Evolutionary conservation across 371 early-diverging fungal species (phyloP), one percentile per base, ranked within the genome.

Genomic region (Mortierella sp.): DNA sequence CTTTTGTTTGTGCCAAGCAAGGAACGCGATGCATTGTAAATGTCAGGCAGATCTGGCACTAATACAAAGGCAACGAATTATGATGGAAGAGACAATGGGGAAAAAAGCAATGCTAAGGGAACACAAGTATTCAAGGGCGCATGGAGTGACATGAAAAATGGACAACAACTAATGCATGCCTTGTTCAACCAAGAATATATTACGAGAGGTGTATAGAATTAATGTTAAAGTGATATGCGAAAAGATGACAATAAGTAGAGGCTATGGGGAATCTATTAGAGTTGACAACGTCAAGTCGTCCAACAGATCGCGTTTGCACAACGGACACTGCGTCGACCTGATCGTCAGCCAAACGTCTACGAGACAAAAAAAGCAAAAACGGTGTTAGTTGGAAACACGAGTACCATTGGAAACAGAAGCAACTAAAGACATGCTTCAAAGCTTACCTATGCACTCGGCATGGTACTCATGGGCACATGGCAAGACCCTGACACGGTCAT

Each of bases 401-500:
- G 41, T 7, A 41, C 3, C 41, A 41, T 41, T 41, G 41, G 41
- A 49, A 49, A 3, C 14, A 49, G 21, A 49, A 49, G 21, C 51
- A 12, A 14, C 12, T 18, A 49, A 49, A 41, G 7, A 7, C 41
- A 41, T 41, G 41, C 7, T 41, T 41, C 41, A 41, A 41, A 6
- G 89, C 77, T 88, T 90, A 89, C 96, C 97, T 76, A 97, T 93
- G 85, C 98, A 98, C 74, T 94, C 94, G 35, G 91, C 89, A 78
- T 98, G 98, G 81, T 94, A 98, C 76, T 91, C 92, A 87, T 98
- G 98, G 2, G 87, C 88, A 82, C 98, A 98, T 2, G 92, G 91
- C 24, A 98, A 88, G 44, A 89, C 83, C 1, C 97, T 88, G 54
- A 97, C 79, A 27, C 87, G 77, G 29, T 96, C 96, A 21, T 91